Evolutionary conservation across 2,329 filamentous ascomycete genomes (phyloP).

Genomic region (Colletotrichum sp.): DNA sequence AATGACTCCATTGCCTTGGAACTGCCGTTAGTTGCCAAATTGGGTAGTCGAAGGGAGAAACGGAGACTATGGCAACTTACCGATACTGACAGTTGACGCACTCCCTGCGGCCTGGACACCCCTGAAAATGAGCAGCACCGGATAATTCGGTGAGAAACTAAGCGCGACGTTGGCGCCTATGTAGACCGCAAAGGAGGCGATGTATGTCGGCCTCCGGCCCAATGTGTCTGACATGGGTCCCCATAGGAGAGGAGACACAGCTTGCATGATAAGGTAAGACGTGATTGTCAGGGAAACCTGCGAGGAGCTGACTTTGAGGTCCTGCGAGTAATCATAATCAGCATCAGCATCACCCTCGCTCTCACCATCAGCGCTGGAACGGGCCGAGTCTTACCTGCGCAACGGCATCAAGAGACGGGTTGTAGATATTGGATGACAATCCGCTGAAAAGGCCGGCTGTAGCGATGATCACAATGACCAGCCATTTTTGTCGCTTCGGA

Average conservation of each 20-base stretch:
- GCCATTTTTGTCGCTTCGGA: constrained; percentile 42
- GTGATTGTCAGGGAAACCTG: constrained; percentile 47
- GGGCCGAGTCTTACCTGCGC: constrained; percentile 28
- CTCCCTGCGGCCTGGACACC: constrained; percentile 53
- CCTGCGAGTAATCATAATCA: constrained; percentile 10
- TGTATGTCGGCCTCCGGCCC: constrained; percentile 49
- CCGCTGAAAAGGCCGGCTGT: constrained; percentile 59
- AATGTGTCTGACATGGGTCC: constrained; percentile 51
- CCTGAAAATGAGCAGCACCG: constrained; percentile 47
- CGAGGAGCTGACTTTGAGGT: constrained; percentile 32
- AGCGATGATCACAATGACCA: constrained; percentile 54
- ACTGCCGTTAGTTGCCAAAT: background rate
- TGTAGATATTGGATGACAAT: constrained; percentile 56
- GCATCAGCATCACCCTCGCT: background rate
- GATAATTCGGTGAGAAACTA: constrained; percentile 47
- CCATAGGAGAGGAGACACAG: constrained; percentile 53
- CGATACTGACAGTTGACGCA: constrained; percentile 52
- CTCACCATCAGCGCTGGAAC: background rate
- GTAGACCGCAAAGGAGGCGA: constrained; percentile 52
- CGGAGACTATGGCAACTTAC: constrained; percentile 26
- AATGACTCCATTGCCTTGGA: constrained; percentile 30
- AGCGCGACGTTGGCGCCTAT: constrained; percentile 50
- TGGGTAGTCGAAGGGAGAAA: background rate
- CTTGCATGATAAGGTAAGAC: constrained; percentile 56
- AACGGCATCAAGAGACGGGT: constrained; percentile 48